Evolutionary conservation across 805 yeast species (phyloP), one percentile per base, ranked within the genome.

Genomic region (Yarrowia osloensis): DNA sequence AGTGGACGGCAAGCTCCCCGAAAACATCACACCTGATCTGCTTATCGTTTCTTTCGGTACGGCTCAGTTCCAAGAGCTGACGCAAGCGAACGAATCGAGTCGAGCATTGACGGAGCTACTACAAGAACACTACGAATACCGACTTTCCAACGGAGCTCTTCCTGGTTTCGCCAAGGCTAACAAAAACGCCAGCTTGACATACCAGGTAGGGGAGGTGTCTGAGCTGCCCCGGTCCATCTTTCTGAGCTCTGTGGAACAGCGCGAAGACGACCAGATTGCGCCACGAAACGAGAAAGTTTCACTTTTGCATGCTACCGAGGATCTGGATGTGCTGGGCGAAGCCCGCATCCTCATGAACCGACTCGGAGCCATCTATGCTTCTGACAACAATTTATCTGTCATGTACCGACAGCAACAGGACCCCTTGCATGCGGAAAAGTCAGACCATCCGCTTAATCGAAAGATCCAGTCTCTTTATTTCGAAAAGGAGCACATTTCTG

Each of bases 321-420:
- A 61, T 17, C 3, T 61, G 52, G 54, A 61, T 21, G 54, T 33
- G 21, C 8, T 61, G 54, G 17, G 33, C 24, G 66, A 61, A 11
- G 52, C 54, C 24, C 42, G 44, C 21, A 61, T 61, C 44, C 52
- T 61, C 54, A 44, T 44, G 33, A 61, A 61, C 66, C 49, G 66
- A 33, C 66, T 61, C n/a, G 66, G 66, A 44, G 66, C 66, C 40
- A 61, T 61, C 24, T 61, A 44, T 33, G 66, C 66, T 8, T 17
- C 52, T 7, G 66, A 61, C 2, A 44, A 61, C 19, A 21, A 17
- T 2, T 35, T 61, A 33, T 31, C 22, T 2, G 66, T 61, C 26
- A 21, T 61, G 24, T 61, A 61, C 44, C 28, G 44, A 21, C 66
- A 61, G 31, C 54, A 61, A 19, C 39, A 44, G 7, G 66, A 61